A percentile compares a stretch with the other conserved stretches of the same genome.
Evolutionary conservation across 2,329 filamentous ascomycete genomes (phyloP).

Genomic region (Sporothrix brasiliensis): DNA sequence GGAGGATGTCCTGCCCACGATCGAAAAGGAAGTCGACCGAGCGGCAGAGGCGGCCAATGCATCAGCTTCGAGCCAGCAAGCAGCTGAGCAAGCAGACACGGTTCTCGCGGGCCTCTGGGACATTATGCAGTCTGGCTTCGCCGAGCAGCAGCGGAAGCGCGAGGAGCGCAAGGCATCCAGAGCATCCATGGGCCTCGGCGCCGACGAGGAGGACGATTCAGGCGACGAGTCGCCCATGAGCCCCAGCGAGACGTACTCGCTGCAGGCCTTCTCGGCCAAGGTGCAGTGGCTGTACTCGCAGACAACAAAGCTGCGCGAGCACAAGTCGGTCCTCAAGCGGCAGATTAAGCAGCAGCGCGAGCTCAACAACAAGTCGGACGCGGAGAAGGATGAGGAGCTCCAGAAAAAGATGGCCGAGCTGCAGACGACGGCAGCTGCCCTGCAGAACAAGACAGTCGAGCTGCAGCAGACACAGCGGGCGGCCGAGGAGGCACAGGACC

Average conservation of each 20-base stretch:
- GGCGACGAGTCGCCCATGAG: slow-evolving; percentile 62
- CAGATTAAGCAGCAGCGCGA: slow-evolving; percentile 96
- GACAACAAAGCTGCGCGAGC: slow-evolving; percentile 77
- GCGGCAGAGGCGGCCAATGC: slow-evolving; percentile 42
- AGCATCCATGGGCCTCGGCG: slow-evolving; percentile 59
- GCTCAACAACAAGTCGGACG: slow-evolving; percentile 83
- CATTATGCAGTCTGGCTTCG: slow-evolving; percentile 58
- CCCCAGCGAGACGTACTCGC: slow-evolving; percentile 65
- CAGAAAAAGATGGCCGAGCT: slow-evolving; percentile 61
- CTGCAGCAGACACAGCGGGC: slow-evolving; percentile 48
- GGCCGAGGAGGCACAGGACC: slow-evolving; percentile 48
- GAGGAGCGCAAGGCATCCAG: slow-evolving; percentile 57
- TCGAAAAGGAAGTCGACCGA: slow-evolving; percentile 51
- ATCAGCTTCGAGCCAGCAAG: slow-evolving; percentile 45
- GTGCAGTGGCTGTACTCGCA: slow-evolving; percentile 78
- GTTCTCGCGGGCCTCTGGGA: slow-evolving; percentile 61
- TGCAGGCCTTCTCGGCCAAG: slow-evolving; percentile 75
- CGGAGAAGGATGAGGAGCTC: slow-evolving; percentile 68
- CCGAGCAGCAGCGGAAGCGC: slow-evolving; percentile 58
- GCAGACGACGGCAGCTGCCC: slow-evolving; percentile 62
- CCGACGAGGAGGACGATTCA: slow-evolving; percentile 65
- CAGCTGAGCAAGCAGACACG: slow-evolving; percentile 59
- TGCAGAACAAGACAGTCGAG: slow-evolving; percentile 61
- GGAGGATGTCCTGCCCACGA: slow-evolving; percentile 59
- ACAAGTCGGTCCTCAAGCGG: slow-evolving; percentile 84